Percentiles rank a stretch among this genome's conserved stretches.
Evolutionary conservation across 345 rosid species (phyloP).

Genomic region (Crucihimalaya himalaica): DNA sequence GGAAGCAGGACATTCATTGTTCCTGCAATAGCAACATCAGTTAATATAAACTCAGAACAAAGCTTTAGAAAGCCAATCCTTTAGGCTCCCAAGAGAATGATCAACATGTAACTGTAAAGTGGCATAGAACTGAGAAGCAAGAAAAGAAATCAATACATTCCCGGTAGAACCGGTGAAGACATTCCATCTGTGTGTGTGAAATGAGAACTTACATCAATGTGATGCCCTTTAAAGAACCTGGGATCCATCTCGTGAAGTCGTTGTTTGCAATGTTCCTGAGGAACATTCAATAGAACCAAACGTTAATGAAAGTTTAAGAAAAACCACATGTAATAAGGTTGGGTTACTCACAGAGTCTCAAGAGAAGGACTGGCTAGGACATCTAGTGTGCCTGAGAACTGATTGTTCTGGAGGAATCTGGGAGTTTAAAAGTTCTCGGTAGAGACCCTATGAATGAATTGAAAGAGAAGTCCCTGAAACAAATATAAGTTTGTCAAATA

Average conservation of each 20-base stretch:
- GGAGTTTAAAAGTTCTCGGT: constrained; percentile 52
- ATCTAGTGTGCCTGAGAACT: constrained; percentile 77
- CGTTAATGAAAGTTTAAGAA: constrained; percentile 3
- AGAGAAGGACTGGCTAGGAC: constrained; percentile 86
- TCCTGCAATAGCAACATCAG: constrained; percentile 46
- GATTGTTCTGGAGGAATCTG: constrained; percentile 91
- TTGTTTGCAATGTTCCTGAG: constrained; percentile 74
- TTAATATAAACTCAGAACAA: constrained; percentile 16
- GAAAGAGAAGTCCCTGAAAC: constrained; percentile 83
- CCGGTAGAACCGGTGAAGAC: too few relatives aligned
- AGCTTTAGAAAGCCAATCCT: constrained; percentile 13
- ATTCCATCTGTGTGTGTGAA: too few relatives aligned
- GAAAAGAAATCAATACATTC: too few relatives aligned
- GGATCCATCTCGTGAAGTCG: constrained; percentile 91
- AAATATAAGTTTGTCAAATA: constrained; percentile 22
- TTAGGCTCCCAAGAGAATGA: constrained; percentile 19
- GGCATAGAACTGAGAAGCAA: neutral
- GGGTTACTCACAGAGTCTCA: constrained; percentile 71
- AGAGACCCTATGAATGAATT: constrained; percentile 62
- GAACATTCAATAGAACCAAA: constrained; percentile 10
- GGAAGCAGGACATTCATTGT: constrained; percentile 90
- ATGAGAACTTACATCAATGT: constrained; percentile 69
- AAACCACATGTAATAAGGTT: neutral
- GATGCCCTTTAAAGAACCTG: constrained; percentile 63
- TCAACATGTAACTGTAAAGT: constrained; percentile 9